Conservation (phyloP, 1,139 yeast genomes). For the Saccharomyces uvarum region DNA sequence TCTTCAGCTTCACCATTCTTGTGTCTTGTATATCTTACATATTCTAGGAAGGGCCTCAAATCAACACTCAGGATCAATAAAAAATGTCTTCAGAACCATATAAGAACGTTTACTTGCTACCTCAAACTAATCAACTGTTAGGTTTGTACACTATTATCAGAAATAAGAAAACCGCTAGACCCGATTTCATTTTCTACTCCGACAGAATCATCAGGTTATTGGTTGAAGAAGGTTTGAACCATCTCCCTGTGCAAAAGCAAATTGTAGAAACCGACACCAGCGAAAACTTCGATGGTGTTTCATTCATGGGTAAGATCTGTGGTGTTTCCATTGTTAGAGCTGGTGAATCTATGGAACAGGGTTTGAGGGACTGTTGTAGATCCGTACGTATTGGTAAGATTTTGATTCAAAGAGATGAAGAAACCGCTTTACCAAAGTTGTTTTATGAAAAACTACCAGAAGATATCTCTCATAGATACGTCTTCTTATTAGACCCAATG, state of each 20-base stretch:
- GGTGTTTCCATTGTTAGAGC: constrained; percentile 97
- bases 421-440: constrained; percentile 68
- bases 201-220: constrained; percentile 87
- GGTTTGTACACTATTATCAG: constrained; percentile 89
- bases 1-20: background rate
- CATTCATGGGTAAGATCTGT: constrained; percentile 84
- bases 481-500: constrained; percentile 90
- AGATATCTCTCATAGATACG: constrained; percentile 81
- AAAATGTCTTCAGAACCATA: constrained; percentile 30
- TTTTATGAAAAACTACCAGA: constrained; percentile 91
- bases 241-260: constrained; percentile 70
- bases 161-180: constrained; percentile 66
- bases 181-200: constrained; percentile 90
- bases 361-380: constrained; percentile 92
- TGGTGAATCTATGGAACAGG: constrained; percentile 98
- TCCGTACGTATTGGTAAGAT: constrained; percentile 94
- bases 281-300: constrained; percentile 66
- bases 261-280: constrained; percentile 72
- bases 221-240: constrained; percentile 92
- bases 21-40: background rate
- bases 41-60: background rate
- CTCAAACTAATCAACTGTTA: constrained; percentile 81
- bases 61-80: background rate
- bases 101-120: constrained; percentile 59
- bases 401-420: constrained; percentile 93